Evolutionary conservation across 495 filamentous ascomycete genomes (phyloP), one percentile per base, ranked within the genome.

Genomic region (Talaromyces proteolyticus): DNA sequence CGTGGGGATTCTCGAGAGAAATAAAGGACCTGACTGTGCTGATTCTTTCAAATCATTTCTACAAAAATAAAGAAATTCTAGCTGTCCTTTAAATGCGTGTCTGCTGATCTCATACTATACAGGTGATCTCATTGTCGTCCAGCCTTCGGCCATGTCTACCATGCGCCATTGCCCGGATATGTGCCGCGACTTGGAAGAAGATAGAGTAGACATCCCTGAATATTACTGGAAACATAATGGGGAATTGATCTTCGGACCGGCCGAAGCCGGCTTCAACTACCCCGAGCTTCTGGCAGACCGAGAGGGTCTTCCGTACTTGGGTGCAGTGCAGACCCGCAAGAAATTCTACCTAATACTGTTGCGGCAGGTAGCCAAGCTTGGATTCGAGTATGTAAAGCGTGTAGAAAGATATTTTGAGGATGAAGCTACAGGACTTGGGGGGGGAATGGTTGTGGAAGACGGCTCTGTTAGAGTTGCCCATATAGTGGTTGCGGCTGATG

Each of bases 61-160:
- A n/a, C n/a, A n/a, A n/a, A n/a, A n/a, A n/a, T n/a, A n/a, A n/a
- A n/a, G n/a, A n/a, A n/a, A n/a, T n/a, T n/a, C n/a, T n/a, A n/a
- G n/a, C n/a, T n/a, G n/a, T n/a, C n/a, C n/a, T n/a, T n/a, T n/a
- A n/a, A n/a, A n/a, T n/a, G n/a, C n/a, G n/a, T n/a, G n/a, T n/a
- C n/a, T n/a, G n/a, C n/a, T n/a, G n/a, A n/a, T n/a, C n/a, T n/a
- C n/a, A n/a, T n/a, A n/a, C n/a, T n/a, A n/a, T n/a, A 18, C 50
- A 77, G 77, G 78, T 14, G 77, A 80, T 57, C 73, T 77, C 63
- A 73, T 76, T 58, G 74, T 74, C 47, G 77, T 82, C 21, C 59
- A 64, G 8, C 48, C 57, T 20, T 62, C 56, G 39, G 71, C 72
- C 1, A 73, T 70, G 18, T 61, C 64, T 22, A 73, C 78, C 56